Evolutionary conservation across 1,139 yeast genomes (phyloP).

Genomic region (Geotrichum fermentans): DNA sequence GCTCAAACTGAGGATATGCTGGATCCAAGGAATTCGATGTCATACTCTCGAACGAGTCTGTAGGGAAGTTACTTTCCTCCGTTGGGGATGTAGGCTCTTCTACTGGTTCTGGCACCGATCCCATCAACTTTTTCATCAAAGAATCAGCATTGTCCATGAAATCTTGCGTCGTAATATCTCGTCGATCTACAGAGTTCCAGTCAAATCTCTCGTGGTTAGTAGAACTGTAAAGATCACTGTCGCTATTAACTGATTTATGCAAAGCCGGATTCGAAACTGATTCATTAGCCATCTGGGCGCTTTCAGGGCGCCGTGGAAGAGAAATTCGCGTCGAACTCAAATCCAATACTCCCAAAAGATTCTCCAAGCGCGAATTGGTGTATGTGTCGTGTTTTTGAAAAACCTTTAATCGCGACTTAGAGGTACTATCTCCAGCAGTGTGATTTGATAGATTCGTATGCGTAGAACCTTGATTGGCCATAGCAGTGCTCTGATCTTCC

Average conservation of each 20-base stretch:
- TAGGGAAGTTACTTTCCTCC: conserved; percentile 4
- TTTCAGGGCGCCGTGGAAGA: not conserved
- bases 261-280: conserved; percentile 5
- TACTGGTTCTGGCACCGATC: not conserved
- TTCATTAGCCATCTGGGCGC: not conserved
- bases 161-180: conserved; percentile 20
- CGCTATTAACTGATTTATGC: conserved; percentile 2
- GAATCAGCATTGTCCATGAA: conserved; percentile 19
- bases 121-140: conserved; percentile 15
- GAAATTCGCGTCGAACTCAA: not conserved
- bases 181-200: conserved; percentile 19
- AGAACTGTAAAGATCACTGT: conserved; percentile 3
- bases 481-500: not conserved
- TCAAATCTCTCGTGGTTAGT: not conserved
- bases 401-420: conserved; percentile 16
- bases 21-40: not conserved
- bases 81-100: not conserved
- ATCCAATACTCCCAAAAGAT: conserved; percentile 12
- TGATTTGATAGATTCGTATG: no score
- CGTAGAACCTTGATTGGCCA: not conserved
- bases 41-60: conserved; percentile 9
- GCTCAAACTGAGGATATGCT: not conserved
- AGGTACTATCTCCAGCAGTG: not conserved
- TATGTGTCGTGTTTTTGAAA: conserved; percentile 19
- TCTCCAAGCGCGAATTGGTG: conserved; percentile 15